Conservation (phyloP, 495 filamentous ascomycete species). For the Thermochaetoides thermophila region DNA sequence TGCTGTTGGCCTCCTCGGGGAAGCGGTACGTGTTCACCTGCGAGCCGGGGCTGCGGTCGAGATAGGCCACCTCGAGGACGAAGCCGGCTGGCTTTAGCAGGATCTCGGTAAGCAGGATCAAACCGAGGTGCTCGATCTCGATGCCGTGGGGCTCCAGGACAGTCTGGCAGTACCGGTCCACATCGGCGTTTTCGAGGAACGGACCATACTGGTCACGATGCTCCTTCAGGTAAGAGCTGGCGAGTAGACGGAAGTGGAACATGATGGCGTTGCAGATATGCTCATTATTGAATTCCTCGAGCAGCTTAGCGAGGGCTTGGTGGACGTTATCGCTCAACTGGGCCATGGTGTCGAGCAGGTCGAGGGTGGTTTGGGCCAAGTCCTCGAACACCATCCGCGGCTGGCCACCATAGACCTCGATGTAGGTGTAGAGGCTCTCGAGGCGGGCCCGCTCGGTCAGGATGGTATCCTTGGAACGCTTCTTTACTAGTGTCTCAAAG, state of each 20-base stretch:
- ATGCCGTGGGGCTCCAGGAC: constrained; percentile 58
- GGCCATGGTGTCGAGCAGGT: constrained; percentile 45
- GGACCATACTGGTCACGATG: constrained; percentile 51
- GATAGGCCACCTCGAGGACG: constrained; percentile 74
- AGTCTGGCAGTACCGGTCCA: constrained; percentile 56
- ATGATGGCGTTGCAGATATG: constrained; percentile 57
- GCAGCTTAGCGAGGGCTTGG: constrained; percentile 44
- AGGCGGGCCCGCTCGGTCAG: constrained; percentile 57
- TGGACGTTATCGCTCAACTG: constrained; percentile 37
- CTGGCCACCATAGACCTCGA: constrained; percentile 53
- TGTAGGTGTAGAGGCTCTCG: constrained; percentile 50
- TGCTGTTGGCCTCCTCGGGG: constrained; percentile 38
- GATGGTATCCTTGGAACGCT: constrained; percentile 47
- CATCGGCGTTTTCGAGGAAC: constrained; percentile 43
- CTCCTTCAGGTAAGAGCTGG: constrained; percentile 73
- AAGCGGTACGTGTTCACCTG: constrained; percentile 67
- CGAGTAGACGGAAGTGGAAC: constrained; percentile 54
- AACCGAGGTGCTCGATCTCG: constrained; percentile 81
- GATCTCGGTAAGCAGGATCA: constrained; percentile 62
- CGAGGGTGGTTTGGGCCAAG: constrained; percentile 61
- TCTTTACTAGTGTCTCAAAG: constrained; percentile 66
- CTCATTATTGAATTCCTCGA: constrained; percentile 61
- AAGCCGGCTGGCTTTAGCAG: constrained; percentile 69
- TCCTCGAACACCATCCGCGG: constrained; percentile 59
- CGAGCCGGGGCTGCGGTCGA: constrained; percentile 72